Conservation (phyloP, 2,329 filamentous ascomycete genomes). For the Colletotrichum sidae region DNA sequence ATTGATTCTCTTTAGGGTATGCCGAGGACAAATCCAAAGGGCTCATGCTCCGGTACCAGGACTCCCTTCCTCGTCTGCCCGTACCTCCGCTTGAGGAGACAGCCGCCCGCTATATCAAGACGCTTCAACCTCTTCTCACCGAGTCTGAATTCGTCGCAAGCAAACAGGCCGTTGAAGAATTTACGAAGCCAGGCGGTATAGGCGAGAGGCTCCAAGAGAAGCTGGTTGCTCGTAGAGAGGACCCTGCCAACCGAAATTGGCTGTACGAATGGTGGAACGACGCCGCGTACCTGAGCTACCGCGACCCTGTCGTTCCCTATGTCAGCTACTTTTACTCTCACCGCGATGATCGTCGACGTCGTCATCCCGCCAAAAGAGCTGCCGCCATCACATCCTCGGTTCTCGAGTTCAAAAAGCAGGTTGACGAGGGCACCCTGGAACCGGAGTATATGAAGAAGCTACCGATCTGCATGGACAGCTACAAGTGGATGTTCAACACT, state of each 20-base stretch:
- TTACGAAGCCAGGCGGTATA: slow-evolving; percentile 86
- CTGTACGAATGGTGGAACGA: slow-evolving; percentile 99
- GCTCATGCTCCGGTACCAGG: slow-evolving; percentile 85
- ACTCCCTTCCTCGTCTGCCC: slow-evolving; percentile 83
- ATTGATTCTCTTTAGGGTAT: slow-evolving; percentile 67
- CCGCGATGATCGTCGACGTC: slow-evolving; percentile 88
- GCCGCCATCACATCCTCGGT: slow-evolving; percentile 88
- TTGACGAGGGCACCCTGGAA: slow-evolving; percentile 85
- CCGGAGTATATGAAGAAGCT: slow-evolving; percentile 99
- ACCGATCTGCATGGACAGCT: slow-evolving; percentile 98
- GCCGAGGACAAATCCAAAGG: slow-evolving; percentile 83
- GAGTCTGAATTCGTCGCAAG: slow-evolving; percentile 76
- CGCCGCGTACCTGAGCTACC: slow-evolving; percentile 89
- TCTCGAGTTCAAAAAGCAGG: slow-evolving; percentile 94
- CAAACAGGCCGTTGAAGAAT: slow-evolving; percentile 87
- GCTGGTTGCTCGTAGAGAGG: slow-evolving; percentile 80
- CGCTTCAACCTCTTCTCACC: slow-evolving; percentile 79
- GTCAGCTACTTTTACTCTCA: slow-evolving; percentile 99
- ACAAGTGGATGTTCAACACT: slow-evolving; percentile 99
- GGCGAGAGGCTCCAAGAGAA: slow-evolving; percentile 90
- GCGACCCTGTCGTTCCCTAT: slow-evolving; percentile 96
- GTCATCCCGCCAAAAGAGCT: slow-evolving; percentile 91
- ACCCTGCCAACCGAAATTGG: slow-evolving; percentile 91
- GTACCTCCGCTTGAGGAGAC: slow-evolving; percentile 88
- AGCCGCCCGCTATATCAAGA: slow-evolving; percentile 82